A percentile compares a stretch with the other conserved stretches of the same genome.
Evolutionary conservation across 75 land plant species (phyloP).

Genomic region (Chamaecyparis obtusa): DNA sequence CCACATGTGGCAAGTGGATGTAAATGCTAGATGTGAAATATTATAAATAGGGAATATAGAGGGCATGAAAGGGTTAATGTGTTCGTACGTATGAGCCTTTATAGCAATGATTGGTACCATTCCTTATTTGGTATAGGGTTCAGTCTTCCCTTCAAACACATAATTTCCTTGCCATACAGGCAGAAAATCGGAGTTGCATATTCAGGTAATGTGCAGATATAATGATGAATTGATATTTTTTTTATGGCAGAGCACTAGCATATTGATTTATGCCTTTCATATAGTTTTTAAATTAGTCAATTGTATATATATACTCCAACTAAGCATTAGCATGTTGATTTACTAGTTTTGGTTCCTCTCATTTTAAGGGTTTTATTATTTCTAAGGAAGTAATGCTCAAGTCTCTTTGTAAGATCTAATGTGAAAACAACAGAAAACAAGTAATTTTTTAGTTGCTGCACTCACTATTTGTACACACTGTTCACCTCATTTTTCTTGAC

Average conservation of each 20-base stretch:
- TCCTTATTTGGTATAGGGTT: too few relatives aligned
- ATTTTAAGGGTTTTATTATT: too few relatives aligned
- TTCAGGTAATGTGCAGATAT: background rate
- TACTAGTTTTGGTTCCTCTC: background rate
- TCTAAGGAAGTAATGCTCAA: background rate
- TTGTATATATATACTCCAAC: background rate
- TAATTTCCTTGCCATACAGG: too few relatives aligned
- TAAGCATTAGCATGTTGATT: background rate
- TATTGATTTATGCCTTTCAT: background rate
- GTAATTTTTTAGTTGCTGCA: background rate
- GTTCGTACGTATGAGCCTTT: too few relatives aligned
- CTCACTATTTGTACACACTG: background rate
- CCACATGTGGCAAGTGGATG: too few relatives aligned
- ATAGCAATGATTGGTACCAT: too few relatives aligned
- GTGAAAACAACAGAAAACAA: background rate
- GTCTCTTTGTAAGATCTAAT: background rate
- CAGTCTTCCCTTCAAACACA: too few relatives aligned
- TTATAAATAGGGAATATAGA: too few relatives aligned
- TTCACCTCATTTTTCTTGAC: too few relatives aligned
- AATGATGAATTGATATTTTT: background rate
- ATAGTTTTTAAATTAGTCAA: background rate
- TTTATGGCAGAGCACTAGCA: background rate
- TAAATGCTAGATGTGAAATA: too few relatives aligned
- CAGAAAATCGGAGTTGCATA: too few relatives aligned
- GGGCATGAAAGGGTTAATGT: too few relatives aligned